Conservation (phyloP, 208 protist genomes). For the Leishmania mexicana region DNA sequence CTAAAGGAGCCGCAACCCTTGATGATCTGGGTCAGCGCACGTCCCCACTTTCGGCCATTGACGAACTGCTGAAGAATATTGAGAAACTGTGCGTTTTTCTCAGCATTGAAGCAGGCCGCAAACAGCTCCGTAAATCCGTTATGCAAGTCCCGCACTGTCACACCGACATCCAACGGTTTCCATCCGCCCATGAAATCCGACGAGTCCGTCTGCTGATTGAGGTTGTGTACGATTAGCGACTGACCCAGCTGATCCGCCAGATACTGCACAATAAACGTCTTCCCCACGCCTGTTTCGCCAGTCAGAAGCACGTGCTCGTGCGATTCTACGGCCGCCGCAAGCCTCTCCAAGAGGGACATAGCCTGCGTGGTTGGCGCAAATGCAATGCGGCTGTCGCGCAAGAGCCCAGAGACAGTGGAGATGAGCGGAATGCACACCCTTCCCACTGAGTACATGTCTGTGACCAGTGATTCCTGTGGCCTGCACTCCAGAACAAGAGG, state of each 20-base stretch:
- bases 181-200: conserved; percentile 99
- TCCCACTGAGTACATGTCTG: conserved; percentile 61
- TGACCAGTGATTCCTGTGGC: conserved; percentile 50
- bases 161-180: conserved; percentile 96
- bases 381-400: conserved; percentile 64
- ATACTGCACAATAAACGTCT: conserved; percentile 94
- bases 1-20: conserved; percentile 78
- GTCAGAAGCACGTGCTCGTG: conserved; percentile 97
- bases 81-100: conserved; percentile 85
- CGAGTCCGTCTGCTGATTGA: conserved; percentile 99
- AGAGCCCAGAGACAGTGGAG: conserved; percentile 25
- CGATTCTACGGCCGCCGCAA: conserved; percentile 90
- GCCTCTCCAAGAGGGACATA: conserved; percentile 94
- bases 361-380: conserved; percentile 96
- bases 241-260: conserved; percentile 90
- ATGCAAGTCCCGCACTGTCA: conserved; percentile 70
- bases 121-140: conserved; percentile 94
- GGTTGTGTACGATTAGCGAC: conserved; percentile 97
- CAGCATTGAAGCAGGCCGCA: conserved; percentile 90
- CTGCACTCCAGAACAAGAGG: conserved; percentile 72
- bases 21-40: conserved; percentile 65
- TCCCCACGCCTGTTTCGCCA: conserved; percentile 99
- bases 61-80: conserved; percentile 62
- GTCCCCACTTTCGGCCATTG: conserved; percentile 65
- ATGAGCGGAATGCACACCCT: conserved; percentile 62